Conservation (phyloP, 192 early-diverging fungal species). For the Coemansia sp. region DNA sequence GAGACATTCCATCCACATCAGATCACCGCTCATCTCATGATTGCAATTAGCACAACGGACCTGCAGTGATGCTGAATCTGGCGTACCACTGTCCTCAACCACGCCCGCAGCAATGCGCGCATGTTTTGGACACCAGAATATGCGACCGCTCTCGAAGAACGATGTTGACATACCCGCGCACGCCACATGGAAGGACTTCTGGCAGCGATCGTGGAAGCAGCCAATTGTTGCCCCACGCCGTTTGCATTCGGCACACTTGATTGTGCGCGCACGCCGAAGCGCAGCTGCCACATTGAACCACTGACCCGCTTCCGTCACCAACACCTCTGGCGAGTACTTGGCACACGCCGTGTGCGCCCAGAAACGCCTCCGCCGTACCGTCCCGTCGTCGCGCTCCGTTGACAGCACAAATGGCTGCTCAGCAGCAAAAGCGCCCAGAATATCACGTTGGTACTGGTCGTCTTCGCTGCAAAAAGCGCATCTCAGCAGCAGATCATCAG, state of each 20-base stretch:
- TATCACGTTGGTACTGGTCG: slow-evolving; percentile 13
- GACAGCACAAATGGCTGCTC: slow-evolving; percentile 59
- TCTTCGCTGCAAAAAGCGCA: slow-evolving; percentile 62
- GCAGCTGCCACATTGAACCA: slow-evolving; percentile 89
- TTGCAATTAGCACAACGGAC: slow-evolving; percentile 38
- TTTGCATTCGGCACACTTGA: slow-evolving; percentile 74
- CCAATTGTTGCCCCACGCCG: slow-evolving; percentile 83
- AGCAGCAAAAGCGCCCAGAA: slow-evolving; percentile 29
- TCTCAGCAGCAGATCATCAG: slow-evolving; percentile 9
- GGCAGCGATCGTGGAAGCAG: slow-evolving; percentile 83
- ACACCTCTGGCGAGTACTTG: slow-evolving; percentile 80
- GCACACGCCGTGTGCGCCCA: slow-evolving; percentile 90
- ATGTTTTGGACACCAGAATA: slow-evolving; percentile 88
- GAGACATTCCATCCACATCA: slow-evolving; percentile 52
- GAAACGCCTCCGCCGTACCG: slow-evolving; percentile 57
- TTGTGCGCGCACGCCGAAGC: slow-evolving; percentile 65
- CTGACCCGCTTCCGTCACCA: slow-evolving; percentile 60
- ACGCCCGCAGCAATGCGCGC: slow-evolving; percentile 34
- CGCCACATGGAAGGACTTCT: slow-evolving; percentile 76
- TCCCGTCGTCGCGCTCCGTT: slow-evolving; percentile 56
- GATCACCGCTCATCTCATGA: slow-evolving; percentile 25
- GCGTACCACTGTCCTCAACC: background rate
- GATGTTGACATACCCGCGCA: slow-evolving; percentile 72
- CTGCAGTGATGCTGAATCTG: slow-evolving; percentile 36
- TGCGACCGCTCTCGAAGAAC: slow-evolving; percentile 74